These are phyloP conservation scores for Phylloporus sp. DNA, from an alignment of 768 basidiomycete species.

Conservation along the genomic window DNA sequence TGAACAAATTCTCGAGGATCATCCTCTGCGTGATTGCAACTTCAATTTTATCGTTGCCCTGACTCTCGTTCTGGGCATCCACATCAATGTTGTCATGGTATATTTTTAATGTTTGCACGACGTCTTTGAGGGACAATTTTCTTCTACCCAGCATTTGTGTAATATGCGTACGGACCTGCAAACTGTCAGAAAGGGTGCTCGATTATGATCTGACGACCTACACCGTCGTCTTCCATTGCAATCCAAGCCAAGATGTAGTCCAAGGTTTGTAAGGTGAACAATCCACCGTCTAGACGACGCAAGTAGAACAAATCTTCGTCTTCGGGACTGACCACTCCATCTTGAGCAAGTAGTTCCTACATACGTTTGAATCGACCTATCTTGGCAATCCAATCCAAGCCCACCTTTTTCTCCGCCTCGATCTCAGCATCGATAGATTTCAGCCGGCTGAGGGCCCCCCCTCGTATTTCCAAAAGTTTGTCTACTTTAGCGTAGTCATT, in stretches of 20 bases:
- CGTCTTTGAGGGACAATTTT: conserved; percentile 63
- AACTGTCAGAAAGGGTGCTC: conserved; percentile 9
- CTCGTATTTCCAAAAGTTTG: conserved; percentile 84
- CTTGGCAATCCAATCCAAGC: conserved; percentile 8
- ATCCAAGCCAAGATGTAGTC: conserved; percentile 96
- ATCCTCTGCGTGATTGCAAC: conserved; percentile 55
- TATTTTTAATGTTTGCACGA: conserved; percentile 67
- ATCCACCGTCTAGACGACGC: conserved; percentile 79
- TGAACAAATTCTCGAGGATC: conserved; percentile 65
- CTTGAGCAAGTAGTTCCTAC: conserved; percentile 54
- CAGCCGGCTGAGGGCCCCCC: conserved; percentile 60
- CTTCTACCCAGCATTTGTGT: conserved; percentile 72
- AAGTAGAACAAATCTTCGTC: conserved; percentile 80
- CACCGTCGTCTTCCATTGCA: conserved; percentile 97
- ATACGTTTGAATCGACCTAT: neutral
- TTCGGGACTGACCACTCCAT: conserved; percentile 54
- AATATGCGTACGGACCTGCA: conserved; percentile 74
- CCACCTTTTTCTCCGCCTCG: conserved; percentile 61
- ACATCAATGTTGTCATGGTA: conserved; percentile 74
- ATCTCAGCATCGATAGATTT: conserved; percentile 63
- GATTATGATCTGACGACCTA: conserved; percentile 35
- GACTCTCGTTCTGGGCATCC: conserved; percentile 31
- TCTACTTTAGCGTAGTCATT: conserved; percentile 91
- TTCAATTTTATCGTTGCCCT: conserved; percentile 27
- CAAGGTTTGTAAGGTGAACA: conserved; percentile 85